A percentile compares a stretch with the other conserved stretches of the same genome.
Evolutionary conservation across 352 stramenopile species (phyloP).

Genomic region (Pythium aphanidermatum): DNA sequence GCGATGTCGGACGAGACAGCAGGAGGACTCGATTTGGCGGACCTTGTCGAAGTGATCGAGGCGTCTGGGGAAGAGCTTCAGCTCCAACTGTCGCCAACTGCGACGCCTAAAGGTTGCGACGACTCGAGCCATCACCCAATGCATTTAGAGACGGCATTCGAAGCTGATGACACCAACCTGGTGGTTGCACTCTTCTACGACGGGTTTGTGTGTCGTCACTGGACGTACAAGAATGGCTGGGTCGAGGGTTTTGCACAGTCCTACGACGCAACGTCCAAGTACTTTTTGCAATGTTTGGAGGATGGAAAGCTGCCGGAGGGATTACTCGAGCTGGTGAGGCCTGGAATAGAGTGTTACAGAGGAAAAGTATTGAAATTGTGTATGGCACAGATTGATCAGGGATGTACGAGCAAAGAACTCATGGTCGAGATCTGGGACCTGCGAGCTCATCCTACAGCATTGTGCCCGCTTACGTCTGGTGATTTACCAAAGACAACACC

Average conservation of each 20-base stretch:
- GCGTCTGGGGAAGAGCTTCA: not conserved
- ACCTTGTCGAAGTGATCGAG: slow-evolving; percentile 15
- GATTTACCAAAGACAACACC: slow-evolving; percentile 13
- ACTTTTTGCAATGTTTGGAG: slow-evolving; percentile 58
- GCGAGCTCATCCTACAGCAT: slow-evolving; percentile 2
- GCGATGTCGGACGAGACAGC: not conserved
- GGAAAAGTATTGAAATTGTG: not conserved
- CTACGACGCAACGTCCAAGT: slow-evolving; percentile 66
- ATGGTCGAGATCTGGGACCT: slow-evolving; percentile 22
- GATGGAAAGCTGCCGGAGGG: slow-evolving; percentile 45
- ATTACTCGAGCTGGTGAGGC: slow-evolving; percentile 45
- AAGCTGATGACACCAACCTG: slow-evolving; percentile 20
- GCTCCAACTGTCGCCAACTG: not conserved
- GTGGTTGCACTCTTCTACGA: slow-evolving; percentile 58
- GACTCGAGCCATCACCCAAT: not conserved
- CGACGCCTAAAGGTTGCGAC: not conserved
- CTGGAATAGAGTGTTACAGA: not conserved
- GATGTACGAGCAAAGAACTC: not conserved
- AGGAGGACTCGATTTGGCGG: slow-evolving; percentile 8
- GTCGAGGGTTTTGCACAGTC: slow-evolving; percentile 66
- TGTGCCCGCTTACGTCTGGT: slow-evolving; percentile 21
- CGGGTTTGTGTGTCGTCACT: slow-evolving; percentile 62
- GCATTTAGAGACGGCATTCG: no score
- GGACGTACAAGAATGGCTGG: slow-evolving; percentile 38
- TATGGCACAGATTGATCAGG: slow-evolving; percentile 12